phyloP scores from a whole-genome alignment of 495 filamentous ascomycete genomes.

The Tuber brumale region DNA sequence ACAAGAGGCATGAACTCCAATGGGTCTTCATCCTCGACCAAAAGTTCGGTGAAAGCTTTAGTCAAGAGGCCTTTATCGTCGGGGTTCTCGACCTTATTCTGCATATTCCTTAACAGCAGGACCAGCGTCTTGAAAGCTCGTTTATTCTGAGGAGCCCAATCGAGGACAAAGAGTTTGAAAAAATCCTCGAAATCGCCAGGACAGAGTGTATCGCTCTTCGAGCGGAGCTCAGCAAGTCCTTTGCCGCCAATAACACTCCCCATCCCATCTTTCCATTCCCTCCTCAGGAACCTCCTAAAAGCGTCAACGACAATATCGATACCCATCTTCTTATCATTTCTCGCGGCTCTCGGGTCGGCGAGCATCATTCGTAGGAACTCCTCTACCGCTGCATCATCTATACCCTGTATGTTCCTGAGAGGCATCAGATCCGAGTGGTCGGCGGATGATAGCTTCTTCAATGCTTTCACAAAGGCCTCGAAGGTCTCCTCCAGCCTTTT shows the following conservation, averaged over 20 bases:
- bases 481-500: slow-evolving; percentile 78
- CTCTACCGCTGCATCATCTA: slow-evolving; percentile 55
- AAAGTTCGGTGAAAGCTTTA: slow-evolving; percentile 79
- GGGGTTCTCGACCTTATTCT: slow-evolving; percentile 91
- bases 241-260: slow-evolving; percentile 66
- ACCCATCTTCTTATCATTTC: slow-evolving; percentile 23
- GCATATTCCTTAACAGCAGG: slow-evolving; percentile 76
- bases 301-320: slow-evolving; percentile 85
- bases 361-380: slow-evolving; percentile 45
- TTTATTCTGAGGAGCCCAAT: slow-evolving; percentile 87
- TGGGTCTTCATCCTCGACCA: slow-evolving; percentile 69
- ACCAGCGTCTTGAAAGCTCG: slow-evolving; percentile 78
- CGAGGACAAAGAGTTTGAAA: slow-evolving; percentile 65
- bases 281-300: slow-evolving; percentile 87
- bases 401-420: slow-evolving; percentile 48
- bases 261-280: slow-evolving; percentile 84
- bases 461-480: slow-evolving; percentile 69
- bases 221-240: slow-evolving; percentile 61
- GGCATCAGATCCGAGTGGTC: slow-evolving; percentile 49
- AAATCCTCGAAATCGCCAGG: slow-evolving; percentile 78
- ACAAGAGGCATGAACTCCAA: slow-evolving; percentile 82
- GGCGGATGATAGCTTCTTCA: slow-evolving; percentile 57
- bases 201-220: slow-evolving; percentile 64
- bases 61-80: slow-evolving; percentile 86
- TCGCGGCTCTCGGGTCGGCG: slow-evolving; percentile 15